Evolutionary conservation across 805 yeast species (phyloP).

Genomic region (Starmerella kuoi): DNA sequence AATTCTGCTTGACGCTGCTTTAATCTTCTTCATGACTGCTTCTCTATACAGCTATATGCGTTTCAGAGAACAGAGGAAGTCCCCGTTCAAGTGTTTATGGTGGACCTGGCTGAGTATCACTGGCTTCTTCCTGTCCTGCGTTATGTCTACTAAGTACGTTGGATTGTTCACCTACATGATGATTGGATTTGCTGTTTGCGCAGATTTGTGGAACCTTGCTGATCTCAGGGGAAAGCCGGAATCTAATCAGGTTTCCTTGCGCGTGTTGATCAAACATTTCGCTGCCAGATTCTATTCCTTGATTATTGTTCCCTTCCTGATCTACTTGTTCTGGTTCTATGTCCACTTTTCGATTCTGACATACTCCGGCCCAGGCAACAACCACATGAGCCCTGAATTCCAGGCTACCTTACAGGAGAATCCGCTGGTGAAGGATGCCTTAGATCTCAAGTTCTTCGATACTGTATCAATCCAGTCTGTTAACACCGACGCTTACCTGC

Average conservation of each 20-base stretch:
- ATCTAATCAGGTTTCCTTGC: conserved; percentile 22
- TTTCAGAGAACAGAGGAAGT: conserved; percentile 48
- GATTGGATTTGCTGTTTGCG: conserved; percentile 81
- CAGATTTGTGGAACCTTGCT: conserved; percentile 40
- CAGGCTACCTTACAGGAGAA: conserved; percentile 74
- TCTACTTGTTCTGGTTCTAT: conserved; percentile 64
- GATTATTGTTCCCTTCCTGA: conserved; percentile 56
- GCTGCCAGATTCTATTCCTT: conserved; percentile 47
- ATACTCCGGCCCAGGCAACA: conserved; percentile 86
- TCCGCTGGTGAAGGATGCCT: conserved; percentile 52
- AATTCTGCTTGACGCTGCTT: conserved; percentile 82
- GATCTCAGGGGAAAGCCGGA: conserved; percentile 71
- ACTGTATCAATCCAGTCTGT: conserved; percentile 53
- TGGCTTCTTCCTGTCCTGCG: conserved; percentile 79
- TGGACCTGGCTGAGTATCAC: conserved; percentile 84
- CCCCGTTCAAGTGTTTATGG: conserved; percentile 73
- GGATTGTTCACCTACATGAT: conserved; percentile 81
- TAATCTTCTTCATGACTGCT: conserved; percentile 77
- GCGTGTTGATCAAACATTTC: conserved; percentile 48
- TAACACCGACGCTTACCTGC: conserved; percentile 51
- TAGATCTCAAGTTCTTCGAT: conserved; percentile 53
- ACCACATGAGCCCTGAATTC: conserved; percentile 76
- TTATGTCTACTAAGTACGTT: conserved; percentile 91
- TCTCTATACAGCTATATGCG: conserved; percentile 61
- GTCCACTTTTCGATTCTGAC: conserved; percentile 65